Evolutionary conservation across 495 filamentous ascomycete genomes (phyloP).

Genomic region (Tuber indicum): DNA sequence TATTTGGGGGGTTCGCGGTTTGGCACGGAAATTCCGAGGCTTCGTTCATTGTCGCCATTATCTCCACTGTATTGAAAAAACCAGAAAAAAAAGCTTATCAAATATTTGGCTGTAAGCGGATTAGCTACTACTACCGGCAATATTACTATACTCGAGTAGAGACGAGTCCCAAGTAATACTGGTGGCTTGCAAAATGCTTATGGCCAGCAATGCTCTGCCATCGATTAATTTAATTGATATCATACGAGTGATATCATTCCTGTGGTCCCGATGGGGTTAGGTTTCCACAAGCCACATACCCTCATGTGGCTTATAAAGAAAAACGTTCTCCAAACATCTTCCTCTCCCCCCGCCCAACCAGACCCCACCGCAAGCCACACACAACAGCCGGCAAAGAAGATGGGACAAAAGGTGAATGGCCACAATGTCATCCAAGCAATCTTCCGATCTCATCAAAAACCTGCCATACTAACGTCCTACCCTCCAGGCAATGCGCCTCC

Average conservation of each 20-base stretch:
- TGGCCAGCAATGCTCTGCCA: too few relatives aligned
- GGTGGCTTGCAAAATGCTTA: not conserved
- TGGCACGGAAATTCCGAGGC: not conserved
- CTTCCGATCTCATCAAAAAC: not conserved
- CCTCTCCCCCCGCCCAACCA: not conserved
- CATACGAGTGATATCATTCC: not conserved
- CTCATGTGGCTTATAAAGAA: slow-evolving; percentile 7
- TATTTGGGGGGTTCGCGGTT: not conserved
- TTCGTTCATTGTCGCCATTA: not conserved
- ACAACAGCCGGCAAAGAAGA: slow-evolving; percentile 11
- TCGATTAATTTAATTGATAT: too few relatives aligned
- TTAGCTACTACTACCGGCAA: not conserved
- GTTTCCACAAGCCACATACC: not conserved
- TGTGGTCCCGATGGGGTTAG: not conserved
- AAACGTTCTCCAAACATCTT: not conserved
- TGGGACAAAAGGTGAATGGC: slow-evolving; percentile 29
- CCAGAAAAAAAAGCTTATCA: not conserved
- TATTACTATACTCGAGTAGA: not conserved
- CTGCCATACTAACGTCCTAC: not conserved
- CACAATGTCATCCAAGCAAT: not conserved
- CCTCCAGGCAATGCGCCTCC: slow-evolving; percentile 60
- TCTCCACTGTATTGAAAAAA: not conserved
- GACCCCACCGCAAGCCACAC: not conserved
- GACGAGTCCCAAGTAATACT: not conserved
- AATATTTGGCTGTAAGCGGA: not conserved